Evolutionary conservation across 805 yeast species (phyloP), one percentile per base, ranked within the genome.

Genomic region (Myxozyma neotropica): DNA sequence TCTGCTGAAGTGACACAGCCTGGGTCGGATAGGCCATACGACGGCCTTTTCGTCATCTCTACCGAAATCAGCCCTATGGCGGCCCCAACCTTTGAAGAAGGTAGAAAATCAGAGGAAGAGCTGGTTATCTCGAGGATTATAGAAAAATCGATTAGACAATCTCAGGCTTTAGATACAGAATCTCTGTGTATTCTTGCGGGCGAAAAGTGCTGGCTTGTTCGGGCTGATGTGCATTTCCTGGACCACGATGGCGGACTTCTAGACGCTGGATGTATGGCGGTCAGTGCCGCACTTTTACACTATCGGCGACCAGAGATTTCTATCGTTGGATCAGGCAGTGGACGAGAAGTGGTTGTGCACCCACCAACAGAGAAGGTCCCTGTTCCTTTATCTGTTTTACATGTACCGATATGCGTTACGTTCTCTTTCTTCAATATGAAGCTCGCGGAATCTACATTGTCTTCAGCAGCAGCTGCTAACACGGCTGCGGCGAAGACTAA

Each of bases 11-110:
- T 94, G 13, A 80, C 83, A 3, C 81, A 83, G 59, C 99, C 99
- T 0, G 86, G 80, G 64, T 96, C 90, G 51, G 96, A 92, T 66
- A 80, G 96, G 55, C 97, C 97, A 0, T 93, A 89, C 71, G 99
- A 94, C 73, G 99, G 99, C 1, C 69, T 88, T 2, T 91, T 94
- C 71, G 78, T 81, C 24, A 91, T 94, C 13, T 83, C 87, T 51
- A 88, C 96, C 1, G 98, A 94, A 69, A 83, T 89, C 44, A 82
- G 91, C 21, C 89, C 97, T 15, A 87, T 93, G 90, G 96, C 97
- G 0, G 85, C 91, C 4, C 86, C 96, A 0, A 79, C 83, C 67
- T 91, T 90, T 72, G 96, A 92, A 68, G 84, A 57, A 2, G 85
- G 85, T 29, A 78, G 82, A 61, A 84, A 83, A 63, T 80, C 87